These are phyloP conservation scores for Paxillus ammoniavirescens DNA, from an alignment of 768 basidiomycete species.

Conservation along the genomic window DNA sequence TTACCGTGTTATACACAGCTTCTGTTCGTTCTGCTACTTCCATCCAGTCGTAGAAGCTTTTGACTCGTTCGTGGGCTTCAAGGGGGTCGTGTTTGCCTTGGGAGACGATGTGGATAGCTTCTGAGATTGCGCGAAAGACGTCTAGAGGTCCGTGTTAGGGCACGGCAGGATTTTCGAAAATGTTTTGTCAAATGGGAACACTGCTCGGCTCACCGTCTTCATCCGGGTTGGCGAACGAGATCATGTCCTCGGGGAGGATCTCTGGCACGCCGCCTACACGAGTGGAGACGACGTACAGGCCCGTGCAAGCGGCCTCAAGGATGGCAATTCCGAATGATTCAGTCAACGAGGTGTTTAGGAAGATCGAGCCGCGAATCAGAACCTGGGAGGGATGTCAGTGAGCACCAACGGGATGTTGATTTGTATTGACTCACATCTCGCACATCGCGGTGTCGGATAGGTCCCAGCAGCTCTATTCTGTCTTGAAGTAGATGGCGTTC, in stretches of 20 bases:
- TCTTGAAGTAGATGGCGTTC: constrained; percentile 90
- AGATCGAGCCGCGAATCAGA: constrained; percentile 84
- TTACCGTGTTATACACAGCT: constrained; percentile 70
- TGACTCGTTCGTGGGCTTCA: constrained; percentile 73
- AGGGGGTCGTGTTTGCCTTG: constrained; percentile 71
- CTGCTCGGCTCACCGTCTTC: constrained; percentile 72
- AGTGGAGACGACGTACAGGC: constrained; percentile 88
- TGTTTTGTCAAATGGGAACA: neutral
- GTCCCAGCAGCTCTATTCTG: constrained; percentile 85
- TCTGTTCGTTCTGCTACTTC: constrained; percentile 81
- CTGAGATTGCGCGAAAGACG: constrained; percentile 77
- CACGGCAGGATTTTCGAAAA: neutral
- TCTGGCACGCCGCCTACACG: constrained; percentile 87
- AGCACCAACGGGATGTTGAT: neutral
- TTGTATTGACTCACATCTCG: constrained; percentile 50
- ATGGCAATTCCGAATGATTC: constrained; percentile 98
- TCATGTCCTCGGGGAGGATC: constrained; percentile 91
- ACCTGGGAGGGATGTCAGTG: constrained; percentile 46
- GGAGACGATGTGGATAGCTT: constrained; percentile 72
- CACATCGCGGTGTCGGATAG: constrained; percentile 81
- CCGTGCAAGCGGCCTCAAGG: constrained; percentile 75
- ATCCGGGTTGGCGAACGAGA: constrained; percentile 91
- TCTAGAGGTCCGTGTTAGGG: constrained; percentile 44
- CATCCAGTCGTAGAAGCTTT: constrained; percentile 85
- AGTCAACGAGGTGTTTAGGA: constrained; percentile 92